Percentiles rank a stretch among this genome's conserved stretches.
phyloP scores from a whole-genome alignment of 129 eudicot species.

The Lonicera japonica region DNA sequence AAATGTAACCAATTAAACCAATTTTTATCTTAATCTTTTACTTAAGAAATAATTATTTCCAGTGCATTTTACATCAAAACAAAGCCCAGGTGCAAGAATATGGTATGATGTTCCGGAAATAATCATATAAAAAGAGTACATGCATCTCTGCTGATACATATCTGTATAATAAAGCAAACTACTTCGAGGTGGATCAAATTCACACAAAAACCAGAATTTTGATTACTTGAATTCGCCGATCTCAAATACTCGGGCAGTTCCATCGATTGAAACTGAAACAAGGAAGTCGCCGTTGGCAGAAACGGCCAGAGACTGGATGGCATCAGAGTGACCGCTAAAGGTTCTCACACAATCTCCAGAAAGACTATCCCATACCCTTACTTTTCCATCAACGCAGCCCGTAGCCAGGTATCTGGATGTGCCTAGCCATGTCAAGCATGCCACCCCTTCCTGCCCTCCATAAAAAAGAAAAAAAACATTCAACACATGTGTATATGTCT shows the following conservation, averaged over 20 bases:
- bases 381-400: slow-evolving; percentile 81
- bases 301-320: slow-evolving; percentile 64
- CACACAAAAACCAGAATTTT: background rate
- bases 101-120: background rate
- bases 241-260: slow-evolving; percentile 63
- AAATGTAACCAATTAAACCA: too few species aligned
- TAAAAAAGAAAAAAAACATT: background rate
- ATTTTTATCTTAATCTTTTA: too few species aligned
- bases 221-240: slow-evolving; percentile 35
- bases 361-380: slow-evolving; percentile 84
- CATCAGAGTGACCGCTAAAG: slow-evolving; percentile 60
- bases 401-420: slow-evolving; percentile 55
- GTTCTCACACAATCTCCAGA: slow-evolving; percentile 66
- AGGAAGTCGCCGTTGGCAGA: slow-evolving; percentile 42
- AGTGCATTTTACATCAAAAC: too few species aligned
- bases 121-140: too few species aligned
- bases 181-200: background rate
- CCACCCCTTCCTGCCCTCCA: slow-evolving; percentile 63
- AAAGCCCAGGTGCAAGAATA: background rate
- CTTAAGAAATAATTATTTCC: too few species aligned
- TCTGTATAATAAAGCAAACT: background rate
- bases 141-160: background rate
- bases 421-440: slow-evolving; percentile 77
- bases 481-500: background rate
- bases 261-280: slow-evolving; percentile 65